Evolutionary conservation across 1,284 basidiomycete species (phyloP), one percentile per base, ranked within the genome.

Genomic region (Fomitopsis schrenkii): DNA sequence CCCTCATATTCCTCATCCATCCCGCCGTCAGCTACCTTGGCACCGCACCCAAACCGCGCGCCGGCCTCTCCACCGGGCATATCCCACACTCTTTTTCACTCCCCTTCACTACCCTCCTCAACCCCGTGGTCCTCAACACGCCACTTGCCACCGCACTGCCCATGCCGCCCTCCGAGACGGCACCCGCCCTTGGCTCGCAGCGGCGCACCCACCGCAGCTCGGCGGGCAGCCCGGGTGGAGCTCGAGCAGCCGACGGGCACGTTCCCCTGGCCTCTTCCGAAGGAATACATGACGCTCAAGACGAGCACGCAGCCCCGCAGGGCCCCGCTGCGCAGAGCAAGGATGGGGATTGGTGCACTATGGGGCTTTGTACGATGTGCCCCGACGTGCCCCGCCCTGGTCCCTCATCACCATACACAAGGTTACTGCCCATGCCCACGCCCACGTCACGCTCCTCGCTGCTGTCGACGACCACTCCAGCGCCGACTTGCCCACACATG

Each of bases 51-150:
- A 97, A 99, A 74, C 97, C 97, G 5, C 86, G 97, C 19, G 84
- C 93, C 1, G 90, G 90, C 8, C 80, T 99, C 55, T 84, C 93
- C 9, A 94, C 92, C 0, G 97, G 97, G 0, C 97, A 99, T 74
- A 97, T 99, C 63, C 97, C 97, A 0, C 77, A 90, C 74, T 92
- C 95, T 0, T 79, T 87, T 67, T 92, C 93, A 0, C 79, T 98
- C 17, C 94, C 97, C 2, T 98, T 98, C 78, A 85, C 82, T 61
- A 66, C 79, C 12, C 91, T 99, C 71, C 81, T 98, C 60, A 76
- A 84, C 66, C 79, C 80, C 58, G 78, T 83, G 62, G 72, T 73
- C 4, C 55, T 66, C 6, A 63, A 64, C 60, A 22, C 35, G 59
- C 54, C 55, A 1, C 55, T 38, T 9, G 55, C 22, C 12, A 56